phyloP scores from a whole-genome alignment of 2,329 filamentous ascomycete genomes.

The Fusarium succisae region DNA sequence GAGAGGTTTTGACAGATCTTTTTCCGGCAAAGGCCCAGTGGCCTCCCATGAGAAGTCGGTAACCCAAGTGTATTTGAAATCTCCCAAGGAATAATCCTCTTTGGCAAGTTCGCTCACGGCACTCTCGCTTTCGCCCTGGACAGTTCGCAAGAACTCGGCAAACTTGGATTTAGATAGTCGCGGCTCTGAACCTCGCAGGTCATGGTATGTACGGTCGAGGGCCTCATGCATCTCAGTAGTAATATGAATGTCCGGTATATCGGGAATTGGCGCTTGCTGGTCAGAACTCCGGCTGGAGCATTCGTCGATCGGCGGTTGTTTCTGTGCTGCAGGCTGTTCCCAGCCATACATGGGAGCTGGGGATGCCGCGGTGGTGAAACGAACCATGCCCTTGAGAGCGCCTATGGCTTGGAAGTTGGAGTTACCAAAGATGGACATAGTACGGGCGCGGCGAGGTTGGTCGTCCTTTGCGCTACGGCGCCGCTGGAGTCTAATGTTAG shows the following conservation, averaged over 20 bases:
- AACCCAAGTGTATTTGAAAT: constrained; percentile 62
- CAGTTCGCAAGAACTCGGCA: constrained; percentile 57
- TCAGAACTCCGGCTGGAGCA: constrained; percentile 40
- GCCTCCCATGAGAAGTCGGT: constrained; percentile 56
- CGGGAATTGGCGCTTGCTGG: constrained; percentile 27
- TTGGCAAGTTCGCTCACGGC: constrained; percentile 46
- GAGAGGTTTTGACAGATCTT: constrained; percentile 74
- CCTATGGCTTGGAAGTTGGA: constrained; percentile 45
- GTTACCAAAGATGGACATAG: constrained; percentile 53
- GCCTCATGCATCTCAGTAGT: constrained; percentile 60
- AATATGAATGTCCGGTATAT: constrained; percentile 52
- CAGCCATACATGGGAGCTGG: constrained; percentile 40
- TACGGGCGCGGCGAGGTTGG: constrained; percentile 46
- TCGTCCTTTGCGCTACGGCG: constrained; percentile 21
- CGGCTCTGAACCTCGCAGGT: constrained; percentile 50
- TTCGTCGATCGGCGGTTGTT: constrained; percentile 33
- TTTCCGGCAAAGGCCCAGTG: constrained; percentile 53
- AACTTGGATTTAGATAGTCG: constrained; percentile 52
- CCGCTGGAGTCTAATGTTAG: constrained; percentile 28
- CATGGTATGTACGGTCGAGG: constrained; percentile 58
- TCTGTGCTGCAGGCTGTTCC: constrained; percentile 31
- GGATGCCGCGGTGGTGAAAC: constrained; percentile 45
- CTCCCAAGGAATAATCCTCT: constrained; percentile 56
- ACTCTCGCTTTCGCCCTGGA: constrained; percentile 56
- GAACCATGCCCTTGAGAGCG: constrained; percentile 48